Evolutionary conservation across 768 basidiomycete species (phyloP), one percentile per base, ranked within the genome.

Genomic region (Leccinum arenicola): DNA sequence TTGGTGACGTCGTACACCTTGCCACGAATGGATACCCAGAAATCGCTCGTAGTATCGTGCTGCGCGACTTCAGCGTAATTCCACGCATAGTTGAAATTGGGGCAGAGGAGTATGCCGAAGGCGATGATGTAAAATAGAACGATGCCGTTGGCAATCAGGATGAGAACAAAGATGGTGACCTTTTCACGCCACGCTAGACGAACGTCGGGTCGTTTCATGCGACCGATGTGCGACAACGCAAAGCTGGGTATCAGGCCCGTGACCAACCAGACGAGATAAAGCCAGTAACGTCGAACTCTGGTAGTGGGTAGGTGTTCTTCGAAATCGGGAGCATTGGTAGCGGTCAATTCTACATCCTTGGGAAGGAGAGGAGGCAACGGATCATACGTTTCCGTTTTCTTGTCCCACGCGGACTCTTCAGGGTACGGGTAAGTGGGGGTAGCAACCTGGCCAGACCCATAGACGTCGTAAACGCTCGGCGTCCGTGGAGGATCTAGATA

Each of bases 181-280:
- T 88, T 88, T 67, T 88, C 86, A 45, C 86, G 76, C 87, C 87
- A 88, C 0, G 86, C 86, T 48, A 87, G 78, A 52, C 83, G 81
- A 50, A 88, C 74, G 66, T 88, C 86, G 21, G 85, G 82, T 10
- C 86, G 82, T 68, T 86, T 86, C 86, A 88, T 85, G 17, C 83
- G 78, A 6, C 86, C 85, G 50, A 86, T 38, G 52, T 73, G 70
- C 49, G 68, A 68, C 33, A 87, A 75, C 4, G 78, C 60, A 61
- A 86, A 82, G 25, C 73, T 62, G 0, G 87, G 87, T 15, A 87
- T 80, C 73, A 80, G 81, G 73, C 77, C 82, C 0, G 87, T 87
- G 47, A 74, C 62, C 5, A 75, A 23, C 80, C 82, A 78, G 23
- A 85, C 85, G 50, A 83, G 66, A 31, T 74, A 75, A 6, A 88